Percentiles rank a stretch among this genome's conserved stretches.
These are phyloP conservation scores for Nicotiana otophora DNA, from an alignment of 257 asterid genomes.

Conservation along the genomic window DNA sequence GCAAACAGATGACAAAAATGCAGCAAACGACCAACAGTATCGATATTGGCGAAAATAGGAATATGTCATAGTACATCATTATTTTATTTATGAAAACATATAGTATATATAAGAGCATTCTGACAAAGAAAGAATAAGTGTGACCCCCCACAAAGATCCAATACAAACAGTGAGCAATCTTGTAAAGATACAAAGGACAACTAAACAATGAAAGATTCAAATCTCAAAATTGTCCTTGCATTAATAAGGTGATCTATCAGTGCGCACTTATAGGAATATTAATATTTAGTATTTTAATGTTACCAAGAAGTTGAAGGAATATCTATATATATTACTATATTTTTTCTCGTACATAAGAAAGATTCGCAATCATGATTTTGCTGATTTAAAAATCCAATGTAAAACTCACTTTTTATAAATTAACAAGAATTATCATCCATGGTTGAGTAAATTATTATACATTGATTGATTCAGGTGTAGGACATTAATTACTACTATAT, in stretches of 20 bases:
- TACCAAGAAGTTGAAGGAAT: neutral
- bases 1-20: neutral
- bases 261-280: constrained; percentile 22
- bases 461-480: constrained; percentile 14
- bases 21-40: neutral
- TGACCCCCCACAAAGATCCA: constrained; percentile 65
- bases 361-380: constrained; percentile 26
- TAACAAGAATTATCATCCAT: constrained; percentile 8
- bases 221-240: constrained; percentile 32
- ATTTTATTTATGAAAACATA: neutral
- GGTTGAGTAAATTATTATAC: neutral
- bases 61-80: constrained; percentile 10
- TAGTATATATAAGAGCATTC: constrained; percentile 13
- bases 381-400: constrained; percentile 12
- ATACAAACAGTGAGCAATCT: constrained; percentile 49
- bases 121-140: constrained; percentile 46
- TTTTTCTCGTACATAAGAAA: constrained; percentile 39
- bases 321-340: constrained; percentile 12
- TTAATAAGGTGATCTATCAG: constrained; percentile 10
- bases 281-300: neutral
- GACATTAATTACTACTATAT: constrained; percentile 10
- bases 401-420: constrained; percentile 11
- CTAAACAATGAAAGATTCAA: constrained; percentile 19
- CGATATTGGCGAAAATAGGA: constrained; percentile 7
- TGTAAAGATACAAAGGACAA: constrained; percentile 53